Base-by-base conservation (phyloP, 139 green algal genomes). In the Trebouxia sp. region DNA sequence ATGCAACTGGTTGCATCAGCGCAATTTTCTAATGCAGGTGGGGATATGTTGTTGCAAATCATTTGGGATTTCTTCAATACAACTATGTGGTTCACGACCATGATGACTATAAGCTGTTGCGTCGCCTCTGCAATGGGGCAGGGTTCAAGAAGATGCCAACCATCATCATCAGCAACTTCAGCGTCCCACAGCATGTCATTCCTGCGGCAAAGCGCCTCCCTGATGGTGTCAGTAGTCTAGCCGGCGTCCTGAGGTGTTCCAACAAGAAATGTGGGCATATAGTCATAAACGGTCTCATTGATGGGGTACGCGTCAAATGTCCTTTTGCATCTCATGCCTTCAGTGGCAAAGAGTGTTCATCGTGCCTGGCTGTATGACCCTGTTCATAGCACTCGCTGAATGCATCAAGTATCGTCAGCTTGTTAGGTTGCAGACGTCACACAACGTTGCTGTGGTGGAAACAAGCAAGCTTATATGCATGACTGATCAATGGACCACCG, bases 211-310 rank as follows among this genome's bases (percentile, higher is more conserved):
- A 55, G 10, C 82, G 78, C 50, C 85, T 75, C 4, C 78, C 75
- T 17, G 15, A 35, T 9, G 26, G 26, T 12, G 3, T 87, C 20
- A n/a, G 42, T 28, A 90, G 76, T 24, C 1, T 90, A 17, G 41
- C 85, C 48, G 45, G 70, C 43, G 32, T 86, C 67, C 76, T 90
- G 38, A 56, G 12, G 47, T 83, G 74, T 39, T 70, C 30, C 11
- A 17, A 89, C 22, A 24, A 17, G 2, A 28, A 47, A 80, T 48
- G 53, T 50, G 22, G 10, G 6, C 62, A 28, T n/a, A 17, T 72
- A 10, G 39, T 90, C 12, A 39, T 89, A 48, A 90, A 90, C 78
- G 72, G 45, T 30, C 20, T 90, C 17, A 56, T 90, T 53, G 86
- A 90, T 65, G 10, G 65, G 7, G 80, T 78, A 39, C 12, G 62